A percentile compares a stretch with the other conserved stretches of the same genome.
phyloP scores from a whole-genome alignment of 2,329 filamentous ascomycete genomes.

The Penicillium brasilianum region DNA sequence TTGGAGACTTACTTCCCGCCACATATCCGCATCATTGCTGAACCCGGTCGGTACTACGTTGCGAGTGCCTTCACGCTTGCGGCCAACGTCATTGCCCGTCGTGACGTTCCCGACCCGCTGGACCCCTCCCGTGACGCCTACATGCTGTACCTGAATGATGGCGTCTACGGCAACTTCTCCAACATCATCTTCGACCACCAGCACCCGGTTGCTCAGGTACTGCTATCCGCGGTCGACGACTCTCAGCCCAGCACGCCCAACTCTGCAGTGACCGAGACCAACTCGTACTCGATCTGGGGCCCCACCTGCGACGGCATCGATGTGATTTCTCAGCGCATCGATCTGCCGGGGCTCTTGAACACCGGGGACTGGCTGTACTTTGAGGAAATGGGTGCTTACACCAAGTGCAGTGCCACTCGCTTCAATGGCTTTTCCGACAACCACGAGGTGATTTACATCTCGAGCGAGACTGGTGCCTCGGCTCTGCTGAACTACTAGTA shows the following conservation, averaged over 20 bases:
- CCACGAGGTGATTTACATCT: constrained; percentile 93
- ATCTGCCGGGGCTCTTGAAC: constrained; percentile 76
- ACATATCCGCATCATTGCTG: constrained; percentile 84
- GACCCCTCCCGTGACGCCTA: constrained; percentile 62
- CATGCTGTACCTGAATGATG: constrained; percentile 98
- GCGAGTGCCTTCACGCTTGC: constrained; percentile 91
- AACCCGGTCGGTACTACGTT: constrained; percentile 96
- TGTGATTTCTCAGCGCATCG: constrained; percentile 82
- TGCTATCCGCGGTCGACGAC: constrained; percentile 66
- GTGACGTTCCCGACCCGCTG: constrained; percentile 76
- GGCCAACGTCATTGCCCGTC: constrained; percentile 93
- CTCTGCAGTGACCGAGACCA: constrained; percentile 51
- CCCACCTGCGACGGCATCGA: constrained; percentile 98
- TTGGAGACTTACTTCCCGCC: constrained; percentile 88
- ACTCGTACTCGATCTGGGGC: constrained; percentile 96
- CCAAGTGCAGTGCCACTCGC: constrained; percentile 93
- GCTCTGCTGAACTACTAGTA: constrained; percentile 66
- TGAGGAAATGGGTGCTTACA: constrained; percentile 98
- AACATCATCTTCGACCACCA: constrained; percentile 99
- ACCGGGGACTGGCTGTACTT: constrained; percentile 99
- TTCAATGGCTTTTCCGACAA: constrained; percentile 97
- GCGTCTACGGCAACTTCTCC: constrained; percentile 97
- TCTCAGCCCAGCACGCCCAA: constrained; percentile 61
- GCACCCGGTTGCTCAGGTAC: constrained; percentile 80
- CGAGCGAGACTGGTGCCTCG: constrained; percentile 84